A percentile compares a stretch with the other conserved stretches of the same genome.
Conservation (phyloP, 2,329 filamentous ascomycete species). For the Chaetomiaceae sp. region DNA sequence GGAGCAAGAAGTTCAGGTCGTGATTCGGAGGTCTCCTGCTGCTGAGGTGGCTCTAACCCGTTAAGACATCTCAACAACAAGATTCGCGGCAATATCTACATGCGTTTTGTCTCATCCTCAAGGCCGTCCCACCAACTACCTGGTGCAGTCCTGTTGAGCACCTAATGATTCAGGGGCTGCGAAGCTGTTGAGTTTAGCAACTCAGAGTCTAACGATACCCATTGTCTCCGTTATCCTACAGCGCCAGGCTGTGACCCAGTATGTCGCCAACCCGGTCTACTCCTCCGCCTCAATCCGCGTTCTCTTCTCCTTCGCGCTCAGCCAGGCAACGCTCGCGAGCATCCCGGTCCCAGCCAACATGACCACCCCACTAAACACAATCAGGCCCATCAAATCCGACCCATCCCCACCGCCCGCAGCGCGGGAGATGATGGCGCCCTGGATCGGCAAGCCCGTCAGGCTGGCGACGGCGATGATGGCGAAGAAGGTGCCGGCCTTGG, state of each 20-base stretch:
- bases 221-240: too few species aligned
- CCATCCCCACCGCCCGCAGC: not conserved
- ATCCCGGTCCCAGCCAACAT: slow-evolving; percentile 1
- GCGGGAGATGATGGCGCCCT: not conserved
- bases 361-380: not conserved
- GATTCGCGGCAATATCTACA: too few species aligned
- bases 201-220: too few species aligned
- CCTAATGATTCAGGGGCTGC: too few species aligned
- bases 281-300: not conserved
- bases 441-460: slow-evolving; percentile 1
- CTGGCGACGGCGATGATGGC: slow-evolving; percentile 1
- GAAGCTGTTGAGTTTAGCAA: too few species aligned
- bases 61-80: too few species aligned
- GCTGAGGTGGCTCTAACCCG: too few species aligned
- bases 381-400: not conserved
- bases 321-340: not conserved
- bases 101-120: too few species aligned
- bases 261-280: not conserved
- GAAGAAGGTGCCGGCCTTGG: not conserved
- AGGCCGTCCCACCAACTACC: too few species aligned
- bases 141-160: too few species aligned
- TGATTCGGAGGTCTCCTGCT: slow-evolving; percentile 13
- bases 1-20: slow-evolving; percentile 37
- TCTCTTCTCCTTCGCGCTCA: not conserved
- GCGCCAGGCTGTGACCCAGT: too few species aligned